Evolutionary conservation across 73 alveolate genomes (phyloP).

Genomic region (Blepharisma stoltei): DNA sequence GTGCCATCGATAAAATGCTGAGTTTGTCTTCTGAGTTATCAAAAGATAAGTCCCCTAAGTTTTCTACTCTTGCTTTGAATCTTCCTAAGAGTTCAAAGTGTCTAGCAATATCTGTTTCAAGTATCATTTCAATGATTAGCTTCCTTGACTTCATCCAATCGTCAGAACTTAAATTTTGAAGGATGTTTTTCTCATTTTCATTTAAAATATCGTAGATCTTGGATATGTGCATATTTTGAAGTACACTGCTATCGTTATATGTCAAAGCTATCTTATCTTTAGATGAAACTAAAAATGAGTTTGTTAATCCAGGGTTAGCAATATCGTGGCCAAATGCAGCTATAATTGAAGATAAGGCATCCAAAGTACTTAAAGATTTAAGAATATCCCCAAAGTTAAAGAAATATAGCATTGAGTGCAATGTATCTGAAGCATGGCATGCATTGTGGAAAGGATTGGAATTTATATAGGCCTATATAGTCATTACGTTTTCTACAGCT

Average conservation of each 20-base stretch:
- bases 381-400: background rate
- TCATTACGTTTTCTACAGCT: background rate
- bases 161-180: background rate
- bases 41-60: background rate
- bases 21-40: background rate
- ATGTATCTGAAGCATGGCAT: conserved; percentile 25
- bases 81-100: conserved; percentile 29
- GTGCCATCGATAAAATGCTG: background rate
- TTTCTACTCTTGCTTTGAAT: conserved; percentile 8
- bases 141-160: conserved; percentile 21
- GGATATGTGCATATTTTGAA: conserved; percentile 29
- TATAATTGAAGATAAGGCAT: conserved; percentile 7
- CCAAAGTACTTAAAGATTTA: conserved; percentile 20
- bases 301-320: conserved; percentile 34
- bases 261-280: background rate
- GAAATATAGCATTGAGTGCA: conserved; percentile 12
- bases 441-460: conserved; percentile 13
- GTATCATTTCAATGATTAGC: conserved; percentile 13
- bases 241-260: conserved; percentile 28
- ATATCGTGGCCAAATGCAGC: conserved; percentile 38
- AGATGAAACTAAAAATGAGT: background rate
- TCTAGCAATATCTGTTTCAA: conserved; percentile 28
- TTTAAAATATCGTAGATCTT: background rate
- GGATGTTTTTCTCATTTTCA: background rate
- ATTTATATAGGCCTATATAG: conserved; percentile 13